Base-by-base conservation (phyloP, 2,329 filamentous ascomycete genomes). In the Pyrenochaeta sp. region DNA sequence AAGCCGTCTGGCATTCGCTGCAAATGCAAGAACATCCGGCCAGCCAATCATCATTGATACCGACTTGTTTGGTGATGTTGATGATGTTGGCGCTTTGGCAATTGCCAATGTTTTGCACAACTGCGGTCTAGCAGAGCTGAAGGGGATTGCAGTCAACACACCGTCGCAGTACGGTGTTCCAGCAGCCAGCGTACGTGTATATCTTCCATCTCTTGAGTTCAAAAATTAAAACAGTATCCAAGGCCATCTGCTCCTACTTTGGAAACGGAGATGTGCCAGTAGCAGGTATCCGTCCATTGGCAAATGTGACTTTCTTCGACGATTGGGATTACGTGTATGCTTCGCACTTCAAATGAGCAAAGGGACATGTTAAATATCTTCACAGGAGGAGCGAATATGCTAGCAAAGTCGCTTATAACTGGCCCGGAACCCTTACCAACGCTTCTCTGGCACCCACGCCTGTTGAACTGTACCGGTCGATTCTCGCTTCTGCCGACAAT, bases 391-490 rank as follows among this genome's bases (percentile, higher is more conserved):
- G 80, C 51, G 82, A 84, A 55, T 84, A 81, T 52, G 69, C 79
- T 0, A 80, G 76, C 69, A 83, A 83, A 64, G 63, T 84, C 10
- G 80, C 80, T 7, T 78, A 79, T 58, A 78, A 78, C 58, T 83
- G 72, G 59, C 71, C 76, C 9, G 79, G 79, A 2, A 72, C 65
- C 13, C 63, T 82, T 5, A 62, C 68, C 2, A 81, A 75, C 76
- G 56, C 56, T 10, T 56, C 65, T 0, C 73, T 77, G 0, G 74
- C 77, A 8, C 72, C 77, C 1, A 74, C 80, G 0, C 78, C 83
- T 0, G 78, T 84, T 0, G 62, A 67, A 2, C 68, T 85, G 13
- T 85, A 85, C 63, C 79, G 83, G 8, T 78, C 78, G 59, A 60
- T 77, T 0, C 69, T 84, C 0, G 70, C 79, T 0, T 74, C 75